Base-by-base conservation (phyloP, 2,329 filamentous ascomycete species). In the Calonectria hawksworthii region DNA sequence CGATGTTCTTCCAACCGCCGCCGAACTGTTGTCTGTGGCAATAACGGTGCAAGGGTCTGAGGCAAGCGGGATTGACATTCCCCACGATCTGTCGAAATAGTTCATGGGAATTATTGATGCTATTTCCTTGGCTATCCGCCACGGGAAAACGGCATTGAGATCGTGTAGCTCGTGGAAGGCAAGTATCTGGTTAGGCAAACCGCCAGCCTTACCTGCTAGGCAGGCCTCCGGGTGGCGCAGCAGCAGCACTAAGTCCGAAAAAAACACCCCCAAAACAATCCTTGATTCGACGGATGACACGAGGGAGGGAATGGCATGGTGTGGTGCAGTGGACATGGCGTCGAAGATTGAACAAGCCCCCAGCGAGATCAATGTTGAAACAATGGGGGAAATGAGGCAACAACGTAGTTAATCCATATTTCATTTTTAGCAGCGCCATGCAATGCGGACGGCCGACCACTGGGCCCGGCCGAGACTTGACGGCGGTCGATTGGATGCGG, bases 151-250 rank as follows among this genome's bases (percentile, higher is more conserved):
- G 34, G 56, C 34, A 38, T 26, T 38, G 56, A 36, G 56, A 36
- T 26, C 32, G 30, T 36, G 38, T 28, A 21, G 13, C 2, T 26
- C 10, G n/a, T 28, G 50, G n/a, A n/a, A 64, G 47, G 68, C 34
- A 50, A 70, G 52, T 28, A 70, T 65, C 56, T 65, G 32, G 47
- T 56, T 44, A 70, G 59, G 59, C 68, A 64, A 70, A 54, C 36
- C 47, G 59, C 32, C 56, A 61, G 56, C 56, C 56, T 61, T 30
- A 21, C 51, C 28, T 30, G 52, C 23, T 28, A 63, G 59, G 56
- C 68, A 70, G 68, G 68, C 68, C 68, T 65, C 68, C 68, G 3
- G 34, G n/a, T 41, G 68, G 68, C 68, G 68, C 68, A 70, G 68
- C 68, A 54, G 23, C 52, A 7, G 44, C 32, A 32, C 51, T 68